Evolutionary conservation across 2,329 filamentous ascomycete species (phyloP).

Genomic region (Harringtonia lauricola): DNA sequence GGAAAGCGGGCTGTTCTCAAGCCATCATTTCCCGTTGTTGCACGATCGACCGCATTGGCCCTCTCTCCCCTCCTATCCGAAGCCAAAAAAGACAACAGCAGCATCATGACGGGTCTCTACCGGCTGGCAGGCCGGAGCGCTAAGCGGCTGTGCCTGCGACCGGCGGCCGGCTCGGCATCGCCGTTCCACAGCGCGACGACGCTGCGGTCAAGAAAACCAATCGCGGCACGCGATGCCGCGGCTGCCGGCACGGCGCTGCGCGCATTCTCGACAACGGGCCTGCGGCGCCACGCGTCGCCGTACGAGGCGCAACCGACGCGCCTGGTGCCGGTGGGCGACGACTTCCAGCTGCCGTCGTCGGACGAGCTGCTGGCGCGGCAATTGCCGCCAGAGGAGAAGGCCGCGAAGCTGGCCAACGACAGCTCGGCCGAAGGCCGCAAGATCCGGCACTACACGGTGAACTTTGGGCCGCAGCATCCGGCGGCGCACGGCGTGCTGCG

Average conservation of each 20-base stretch:
- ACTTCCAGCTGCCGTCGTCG: conserved; percentile 44
- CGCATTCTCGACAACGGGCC: conserved; percentile 53
- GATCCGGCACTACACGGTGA: conserved; percentile 97
- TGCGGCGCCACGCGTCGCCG: conserved; percentile 52
- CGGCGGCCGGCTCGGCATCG: conserved; percentile 11
- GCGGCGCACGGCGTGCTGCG: conserved; percentile 97
- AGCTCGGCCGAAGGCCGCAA: conserved; percentile 55
- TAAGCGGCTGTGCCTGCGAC: conserved; percentile 52
- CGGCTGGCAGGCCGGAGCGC: conserved; percentile 62
- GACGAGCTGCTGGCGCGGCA: conserved; percentile 19
- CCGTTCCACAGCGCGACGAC: conserved; percentile 13
- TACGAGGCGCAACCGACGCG: conserved; percentile 43
- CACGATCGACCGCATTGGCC: neutral
- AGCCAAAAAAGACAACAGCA: conserved; percentile 5
- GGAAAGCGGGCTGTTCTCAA: conserved; percentile 15
- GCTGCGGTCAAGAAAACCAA: conserved; percentile 6
- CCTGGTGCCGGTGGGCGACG: conserved; percentile 52
- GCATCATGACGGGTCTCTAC: conserved; percentile 60
- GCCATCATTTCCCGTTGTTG: neutral
- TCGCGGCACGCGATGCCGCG: neutral
- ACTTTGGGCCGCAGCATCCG: conserved; percentile 97
- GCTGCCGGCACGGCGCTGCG: conserved; percentile 27
- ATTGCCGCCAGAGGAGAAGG: conserved; percentile 17
- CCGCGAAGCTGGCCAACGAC: conserved; percentile 34
- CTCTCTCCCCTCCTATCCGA: conserved; percentile 6